phyloP scores from a whole-genome alignment of 2,329 filamentous ascomycete species.

The Penicillium sp. region DNA sequence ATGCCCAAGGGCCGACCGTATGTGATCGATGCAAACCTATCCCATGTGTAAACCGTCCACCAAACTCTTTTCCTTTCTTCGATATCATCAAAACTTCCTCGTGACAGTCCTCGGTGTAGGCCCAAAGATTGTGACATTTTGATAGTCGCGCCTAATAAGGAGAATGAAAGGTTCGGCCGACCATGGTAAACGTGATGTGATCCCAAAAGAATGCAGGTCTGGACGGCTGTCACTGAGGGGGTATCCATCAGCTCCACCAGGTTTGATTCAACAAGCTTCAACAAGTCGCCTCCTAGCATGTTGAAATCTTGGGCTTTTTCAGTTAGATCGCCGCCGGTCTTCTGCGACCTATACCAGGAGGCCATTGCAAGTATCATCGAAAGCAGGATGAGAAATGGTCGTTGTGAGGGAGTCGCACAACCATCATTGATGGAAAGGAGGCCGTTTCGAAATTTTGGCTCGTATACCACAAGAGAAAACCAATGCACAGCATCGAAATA shows the following conservation, averaged over 20 bases:
- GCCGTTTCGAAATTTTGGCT: constrained; percentile 41
- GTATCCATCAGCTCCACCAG: constrained; percentile 46
- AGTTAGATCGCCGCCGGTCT: constrained; percentile 12
- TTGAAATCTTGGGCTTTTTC: constrained; percentile 13
- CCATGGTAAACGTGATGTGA: constrained; percentile 47
- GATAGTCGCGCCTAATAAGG: constrained; percentile 41
- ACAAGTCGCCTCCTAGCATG: constrained; percentile 16
- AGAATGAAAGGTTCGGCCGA: constrained; percentile 42
- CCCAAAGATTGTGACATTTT: constrained; percentile 38
- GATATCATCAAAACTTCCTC: constrained; percentile 23
- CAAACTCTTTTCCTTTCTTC: constrained; percentile 44
- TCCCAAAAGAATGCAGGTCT: constrained; percentile 43
- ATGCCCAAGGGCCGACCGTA: constrained; percentile 46
- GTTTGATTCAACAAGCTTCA: constrained; percentile 32
- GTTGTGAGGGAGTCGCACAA: constrained; percentile 34
- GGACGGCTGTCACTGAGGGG: constrained; percentile 39
- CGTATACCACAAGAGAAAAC: constrained; percentile 48
- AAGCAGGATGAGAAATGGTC: constrained; percentile 40
- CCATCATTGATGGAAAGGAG: constrained; percentile 37
- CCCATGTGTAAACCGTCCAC: constrained; percentile 49
- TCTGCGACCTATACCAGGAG: constrained; percentile 40
- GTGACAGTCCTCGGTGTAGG: constrained; percentile 31
- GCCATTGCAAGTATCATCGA: constrained; percentile 42
- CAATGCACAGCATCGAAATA: constrained; percentile 48
- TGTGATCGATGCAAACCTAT: constrained; percentile 44